phyloP scores from a whole-genome alignment of 1,284 basidiomycete genomes.

The Puccinia horiana region DNA sequence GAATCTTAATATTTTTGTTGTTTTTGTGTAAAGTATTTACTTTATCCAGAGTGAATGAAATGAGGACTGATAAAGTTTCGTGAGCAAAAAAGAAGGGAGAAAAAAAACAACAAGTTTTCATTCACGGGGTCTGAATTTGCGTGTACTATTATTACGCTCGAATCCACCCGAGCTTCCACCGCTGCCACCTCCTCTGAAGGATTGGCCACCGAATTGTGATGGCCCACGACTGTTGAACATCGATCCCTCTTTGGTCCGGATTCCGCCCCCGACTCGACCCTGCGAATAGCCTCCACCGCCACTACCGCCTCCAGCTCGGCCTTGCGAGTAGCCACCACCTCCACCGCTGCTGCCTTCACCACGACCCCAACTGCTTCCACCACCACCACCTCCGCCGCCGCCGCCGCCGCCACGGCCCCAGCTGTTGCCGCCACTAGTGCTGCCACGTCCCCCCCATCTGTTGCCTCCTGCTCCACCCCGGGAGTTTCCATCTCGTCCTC shows the following conservation, averaged over 20 bases:
- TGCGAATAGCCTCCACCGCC: not conserved
- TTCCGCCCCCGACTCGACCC: not conserved
- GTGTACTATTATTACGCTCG: no score
- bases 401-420: slow-evolving; percentile 8
- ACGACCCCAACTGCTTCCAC: not conserved
- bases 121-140: no score
- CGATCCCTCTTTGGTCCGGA: not conserved
- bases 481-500: not conserved
- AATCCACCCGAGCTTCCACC: no score
- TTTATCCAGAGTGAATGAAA: no score
- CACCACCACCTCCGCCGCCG: slow-evolving; percentile 7
- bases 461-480: not conserved
- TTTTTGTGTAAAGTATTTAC: no score
- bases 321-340: not conserved
- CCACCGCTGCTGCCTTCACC: not conserved
- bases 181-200: no score
- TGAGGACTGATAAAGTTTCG: no score
- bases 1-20: no score
- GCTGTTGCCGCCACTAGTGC: slow-evolving; percentile 7
- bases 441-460: not conserved
- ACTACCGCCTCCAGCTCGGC: not conserved
- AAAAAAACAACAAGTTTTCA: no score
- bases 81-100: no score
- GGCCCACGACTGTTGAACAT: no score
- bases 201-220: no score